Percentiles rank a stretch among this genome's conserved stretches.
These are phyloP conservation scores for Asclepias syriaca DNA, from an alignment of 257 asterid species.

Conservation along the genomic window DNA sequence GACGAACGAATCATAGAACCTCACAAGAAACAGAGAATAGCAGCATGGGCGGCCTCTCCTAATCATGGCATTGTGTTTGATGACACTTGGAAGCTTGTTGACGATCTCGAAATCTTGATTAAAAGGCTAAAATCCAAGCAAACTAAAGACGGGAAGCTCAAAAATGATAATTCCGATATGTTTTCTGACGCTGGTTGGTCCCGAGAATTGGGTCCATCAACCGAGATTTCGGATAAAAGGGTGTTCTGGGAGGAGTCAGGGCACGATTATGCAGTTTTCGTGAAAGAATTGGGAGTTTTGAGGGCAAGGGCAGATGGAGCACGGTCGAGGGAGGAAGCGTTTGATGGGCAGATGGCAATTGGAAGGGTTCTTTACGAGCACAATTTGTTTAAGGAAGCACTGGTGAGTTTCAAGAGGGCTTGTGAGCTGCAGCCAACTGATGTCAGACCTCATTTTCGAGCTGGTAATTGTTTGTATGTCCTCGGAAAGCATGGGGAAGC, in stretches of 20 bases:
- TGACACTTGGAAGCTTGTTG: slow-evolving; percentile 91
- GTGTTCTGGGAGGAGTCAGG: slow-evolving; percentile 79
- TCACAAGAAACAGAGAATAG: slow-evolving; percentile 84
- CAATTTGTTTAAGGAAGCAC: slow-evolving; percentile 71
- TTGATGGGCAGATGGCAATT: slow-evolving; percentile 96
- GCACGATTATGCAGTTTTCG: slow-evolving; percentile 62
- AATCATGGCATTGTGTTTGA: slow-evolving; percentile 94
- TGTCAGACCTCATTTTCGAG: slow-evolving; percentile 91
- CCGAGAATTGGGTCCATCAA: slow-evolving; percentile 76
- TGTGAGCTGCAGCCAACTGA: slow-evolving; percentile 88
- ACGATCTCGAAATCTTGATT: slow-evolving; percentile 72
- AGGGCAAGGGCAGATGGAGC: slow-evolving; percentile 92
- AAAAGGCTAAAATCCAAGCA: slow-evolving; percentile 63
- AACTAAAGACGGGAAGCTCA: slow-evolving; percentile 70
- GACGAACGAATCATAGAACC: slow-evolving; percentile 85
- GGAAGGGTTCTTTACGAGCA: slow-evolving; percentile 83
- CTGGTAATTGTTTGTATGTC: slow-evolving; percentile 84
- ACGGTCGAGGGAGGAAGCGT: slow-evolving; percentile 86
- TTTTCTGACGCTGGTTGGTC: slow-evolving; percentile 97
- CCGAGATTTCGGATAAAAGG: slow-evolving; percentile 63
- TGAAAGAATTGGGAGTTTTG: slow-evolving; percentile 80
- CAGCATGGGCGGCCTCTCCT: slow-evolving; percentile 96
- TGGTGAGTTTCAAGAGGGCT: slow-evolving; percentile 93
- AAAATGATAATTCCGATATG: slow-evolving; percentile 72
- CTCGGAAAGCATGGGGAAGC: slow-evolving; percentile 70